Evolutionary conservation across 768 basidiomycete species (phyloP), one percentile per base, ranked within the genome.

Genomic region (Lentinula aciculospora): DNA sequence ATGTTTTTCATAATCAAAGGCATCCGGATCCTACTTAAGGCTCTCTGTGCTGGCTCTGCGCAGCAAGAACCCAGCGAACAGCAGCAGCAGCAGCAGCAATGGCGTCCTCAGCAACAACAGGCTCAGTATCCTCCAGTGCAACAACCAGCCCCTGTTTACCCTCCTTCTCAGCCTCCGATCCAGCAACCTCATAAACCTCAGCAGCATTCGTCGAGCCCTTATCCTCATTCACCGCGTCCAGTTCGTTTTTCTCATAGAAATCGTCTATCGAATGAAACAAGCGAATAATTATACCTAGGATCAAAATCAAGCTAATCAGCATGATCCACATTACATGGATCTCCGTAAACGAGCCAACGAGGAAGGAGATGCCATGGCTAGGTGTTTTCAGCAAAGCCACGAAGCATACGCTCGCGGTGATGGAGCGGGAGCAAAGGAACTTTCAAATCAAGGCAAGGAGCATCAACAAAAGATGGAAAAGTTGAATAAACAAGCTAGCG

Each of bases 281-380:
- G n/a, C n/a, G n/a, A n/a, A n/a, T n/a, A 7, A 40, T 54, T 54
- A 59, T 9, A 23, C 19, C n/a, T 66, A 81, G 81, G 79, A 85
- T 63, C 73, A 71, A 59, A 83, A 84, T 63, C 80, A 82, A 63
- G 60, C 76, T 48, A 91, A 92, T 68, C 84, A 87, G 63, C 77
- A 81, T 60, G 82, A 93, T 65, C 76, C 80, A 13, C 74, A 88
- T 60, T 97, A 96, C 66, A 69, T 73, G 50, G 72, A 76, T 29
- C 77, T 97, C 23, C 83, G 96, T 21, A 82, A 83, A 56, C 78
- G 81, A 58, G 96, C 96, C 1, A 86, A 84, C 56, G 76, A 81
- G 51, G 89, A 90, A 63, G 92, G 92, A 2, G 89, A 94, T 65
- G 64, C 76, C 66, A 94, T 94, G 92, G 84, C 80, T 7, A 75